phyloP scores from a whole-genome alignment of 2,329 filamentous ascomycete species.

The Phyllachora maydis region DNA sequence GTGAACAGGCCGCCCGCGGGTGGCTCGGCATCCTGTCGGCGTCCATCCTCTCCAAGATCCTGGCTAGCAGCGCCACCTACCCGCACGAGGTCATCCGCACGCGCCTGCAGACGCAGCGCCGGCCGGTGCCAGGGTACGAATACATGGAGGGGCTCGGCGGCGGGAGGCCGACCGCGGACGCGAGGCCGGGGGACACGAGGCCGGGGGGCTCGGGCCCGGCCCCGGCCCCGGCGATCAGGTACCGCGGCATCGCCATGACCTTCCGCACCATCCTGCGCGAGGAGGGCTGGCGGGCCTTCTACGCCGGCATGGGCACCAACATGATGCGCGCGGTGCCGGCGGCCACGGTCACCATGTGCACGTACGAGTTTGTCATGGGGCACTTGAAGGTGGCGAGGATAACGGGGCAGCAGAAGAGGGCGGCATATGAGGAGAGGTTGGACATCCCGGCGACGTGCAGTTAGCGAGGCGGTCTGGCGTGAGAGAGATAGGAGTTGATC shows the following conservation, averaged over 20 bases:
- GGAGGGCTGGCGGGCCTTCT: conserved; percentile 92
- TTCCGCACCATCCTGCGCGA: conserved; percentile 70
- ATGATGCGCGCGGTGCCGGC: conserved; percentile 91
- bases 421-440: conserved; percentile 1
- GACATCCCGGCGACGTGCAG: too few species aligned
- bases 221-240: too few species aligned
- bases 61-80: conserved; percentile 88
- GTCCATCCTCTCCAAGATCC: conserved; percentile 82
- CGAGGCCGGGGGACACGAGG: conserved; percentile 8
- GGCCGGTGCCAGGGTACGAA: conserved; percentile 36
- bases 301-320: conserved; percentile 93
- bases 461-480: too few species aligned
- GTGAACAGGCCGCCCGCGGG: conserved; percentile 41
- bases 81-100: conserved; percentile 94
- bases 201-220: conserved; percentile 13
- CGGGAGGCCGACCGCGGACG: conserved; percentile 25
- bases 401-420: conserved; percentile 15
- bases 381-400: conserved; percentile 21
- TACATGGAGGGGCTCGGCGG: conserved; percentile 26
- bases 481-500: too few species aligned
- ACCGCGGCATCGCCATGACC: conserved; percentile 63
- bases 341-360: conserved; percentile 93
- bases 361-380: conserved; percentile 63
- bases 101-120: conserved; percentile 78
- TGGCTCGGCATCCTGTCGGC: conserved; percentile 72